A percentile compares a stretch with the other conserved stretches of the same genome.
phyloP scores from a whole-genome alignment of 257 asterid species.

The Solanum dulcamara region DNA sequence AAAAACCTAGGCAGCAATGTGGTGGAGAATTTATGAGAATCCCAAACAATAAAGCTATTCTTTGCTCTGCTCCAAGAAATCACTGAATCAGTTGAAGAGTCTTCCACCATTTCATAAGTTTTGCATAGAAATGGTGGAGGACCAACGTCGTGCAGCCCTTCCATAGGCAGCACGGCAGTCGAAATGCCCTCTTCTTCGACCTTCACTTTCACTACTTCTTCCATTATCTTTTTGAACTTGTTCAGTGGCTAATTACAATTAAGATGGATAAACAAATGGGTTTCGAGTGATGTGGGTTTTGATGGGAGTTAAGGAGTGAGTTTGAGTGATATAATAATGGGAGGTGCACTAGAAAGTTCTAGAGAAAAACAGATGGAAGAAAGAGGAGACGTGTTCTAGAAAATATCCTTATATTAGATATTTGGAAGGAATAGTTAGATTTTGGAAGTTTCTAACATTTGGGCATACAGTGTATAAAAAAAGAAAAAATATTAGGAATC shows the following conservation, averaged over 20 bases:
- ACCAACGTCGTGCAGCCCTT: constrained; percentile 69
- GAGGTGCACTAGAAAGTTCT: constrained; percentile 19
- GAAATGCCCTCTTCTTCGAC: constrained; percentile 27
- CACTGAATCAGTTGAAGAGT: constrained; percentile 62
- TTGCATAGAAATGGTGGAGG: constrained; percentile 86
- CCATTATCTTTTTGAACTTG: background rate
- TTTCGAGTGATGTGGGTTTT: background rate
- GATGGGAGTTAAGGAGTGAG: background rate
- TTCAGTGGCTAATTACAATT: background rate
- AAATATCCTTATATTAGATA: constrained; percentile 2
- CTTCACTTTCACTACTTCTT: constrained; percentile 23
- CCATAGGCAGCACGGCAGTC: constrained; percentile 33
- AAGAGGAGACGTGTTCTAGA: background rate
- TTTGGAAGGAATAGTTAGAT: background rate
- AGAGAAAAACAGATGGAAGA: background rate
- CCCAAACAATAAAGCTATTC: constrained; percentile 95
- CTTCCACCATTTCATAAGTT: constrained; percentile 88
- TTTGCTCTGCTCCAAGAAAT: constrained; percentile 68
- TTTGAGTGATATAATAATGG: background rate
- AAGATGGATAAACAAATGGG: background rate
- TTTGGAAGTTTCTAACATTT: background rate
- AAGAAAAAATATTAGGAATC: too few relatives aligned
- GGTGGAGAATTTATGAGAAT: constrained; percentile 54
- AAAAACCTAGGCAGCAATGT: constrained; percentile 70
- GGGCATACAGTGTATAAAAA: too few relatives aligned